phyloP scores from a whole-genome alignment of 148 eudicot genomes.

The Cornus suecica region DNA sequence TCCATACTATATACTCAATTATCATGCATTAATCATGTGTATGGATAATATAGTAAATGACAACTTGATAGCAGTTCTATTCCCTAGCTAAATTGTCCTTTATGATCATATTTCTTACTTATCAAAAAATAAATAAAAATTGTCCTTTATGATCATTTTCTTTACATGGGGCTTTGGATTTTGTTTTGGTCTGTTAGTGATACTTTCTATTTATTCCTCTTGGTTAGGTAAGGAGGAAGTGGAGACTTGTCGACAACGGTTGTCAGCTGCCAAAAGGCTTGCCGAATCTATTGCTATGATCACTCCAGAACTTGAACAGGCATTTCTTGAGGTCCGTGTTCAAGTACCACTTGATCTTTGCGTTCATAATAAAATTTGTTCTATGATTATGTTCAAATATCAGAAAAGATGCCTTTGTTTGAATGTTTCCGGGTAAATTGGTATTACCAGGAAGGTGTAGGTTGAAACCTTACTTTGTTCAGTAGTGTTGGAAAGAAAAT shows the following conservation, averaged over 20 bases:
- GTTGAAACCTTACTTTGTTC: too few relatives aligned
- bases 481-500: too few relatives aligned
- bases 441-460: neutral
- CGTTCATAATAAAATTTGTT: neutral
- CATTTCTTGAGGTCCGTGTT: slow-evolving; percentile 63
- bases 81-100: neutral
- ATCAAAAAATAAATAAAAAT: too few relatives aligned
- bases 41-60: neutral
- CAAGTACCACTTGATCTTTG: neutral
- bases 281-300: slow-evolving; percentile 75
- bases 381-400: neutral
- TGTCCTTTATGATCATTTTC: neutral
- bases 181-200: neutral
- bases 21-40: neutral
- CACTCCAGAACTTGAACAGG: slow-evolving; percentile 57
- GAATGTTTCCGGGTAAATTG: neutral
- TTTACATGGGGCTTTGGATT: neutral
- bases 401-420: too few relatives aligned
- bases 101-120: too few relatives aligned
- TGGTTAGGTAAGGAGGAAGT: slow-evolving; percentile 53
- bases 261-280: slow-evolving; percentile 52
- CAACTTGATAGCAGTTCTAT: neutral
- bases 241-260: slow-evolving; percentile 40
- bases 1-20: too few relatives aligned
- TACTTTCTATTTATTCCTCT: slow-evolving; percentile 5